Percentiles rank a stretch among this genome's conserved stretches.
These are phyloP conservation scores for Ascomycota sp. DNA, from an alignment of 2,329 filamentous ascomycete species.

Conservation along the genomic window DNA sequence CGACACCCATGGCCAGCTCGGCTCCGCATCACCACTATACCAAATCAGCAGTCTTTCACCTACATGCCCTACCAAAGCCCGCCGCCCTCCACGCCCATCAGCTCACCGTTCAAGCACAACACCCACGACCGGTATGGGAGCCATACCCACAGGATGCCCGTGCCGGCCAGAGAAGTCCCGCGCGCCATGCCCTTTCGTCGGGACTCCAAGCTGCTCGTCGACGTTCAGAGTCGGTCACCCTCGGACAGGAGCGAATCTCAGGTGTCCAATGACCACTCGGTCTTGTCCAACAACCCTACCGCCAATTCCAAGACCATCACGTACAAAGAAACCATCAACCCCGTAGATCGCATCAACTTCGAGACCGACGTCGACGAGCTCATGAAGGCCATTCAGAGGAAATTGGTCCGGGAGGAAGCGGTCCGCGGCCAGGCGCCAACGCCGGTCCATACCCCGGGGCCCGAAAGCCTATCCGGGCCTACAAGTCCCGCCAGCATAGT, in stretches of 20 bases:
- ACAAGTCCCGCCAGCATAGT: conserved; percentile 12
- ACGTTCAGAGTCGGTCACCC: conserved; percentile 14
- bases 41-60: conserved; percentile 19
- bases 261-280: conserved; percentile 8
- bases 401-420: conserved; percentile 21
- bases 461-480: conserved; percentile 3
- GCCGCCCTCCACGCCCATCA: conserved; percentile 12
- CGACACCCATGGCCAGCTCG: conserved; percentile 17
- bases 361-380: conserved; percentile 70
- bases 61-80: conserved; percentile 22
- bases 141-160: conserved; percentile 5
- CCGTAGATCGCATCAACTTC: conserved; percentile 38
- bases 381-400: conserved; percentile 73
- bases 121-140: conserved; percentile 11
- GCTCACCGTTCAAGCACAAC: conserved; percentile 14
- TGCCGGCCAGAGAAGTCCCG: conserved; percentile 6
- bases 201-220: conserved; percentile 10
- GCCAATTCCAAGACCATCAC: conserved; percentile 20
- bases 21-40: conserved; percentile 18
- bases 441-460: conserved; percentile 6
- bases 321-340: conserved; percentile 24
- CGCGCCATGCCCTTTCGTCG: conserved; percentile 8
- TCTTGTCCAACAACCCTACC: conserved; percentile 9
- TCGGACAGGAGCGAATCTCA: conserved; percentile 13
- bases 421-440: conserved; percentile 8